phyloP scores from a whole-genome alignment of 352 stramenopile genomes.

The Phytopythium montanum region DNA sequence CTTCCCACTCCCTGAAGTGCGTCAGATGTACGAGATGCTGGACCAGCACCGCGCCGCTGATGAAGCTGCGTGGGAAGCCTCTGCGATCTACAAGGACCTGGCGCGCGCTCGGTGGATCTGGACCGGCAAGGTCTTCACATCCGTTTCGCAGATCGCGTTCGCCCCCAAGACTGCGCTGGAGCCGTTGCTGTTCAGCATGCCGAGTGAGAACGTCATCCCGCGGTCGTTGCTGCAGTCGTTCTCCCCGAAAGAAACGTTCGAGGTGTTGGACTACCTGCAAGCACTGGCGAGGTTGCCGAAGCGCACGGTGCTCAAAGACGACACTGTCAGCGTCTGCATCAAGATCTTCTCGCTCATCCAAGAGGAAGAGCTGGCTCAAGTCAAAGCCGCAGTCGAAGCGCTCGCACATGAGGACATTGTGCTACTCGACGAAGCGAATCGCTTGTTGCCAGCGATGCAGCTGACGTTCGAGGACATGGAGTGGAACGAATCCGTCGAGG shows the following conservation, averaged over 20 bases:
- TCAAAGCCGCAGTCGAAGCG: constrained; percentile 20
- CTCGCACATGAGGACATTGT: constrained; percentile 36
- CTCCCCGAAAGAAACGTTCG: constrained; percentile 47
- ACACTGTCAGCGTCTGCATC: constrained; percentile 29
- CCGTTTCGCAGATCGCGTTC: constrained; percentile 48
- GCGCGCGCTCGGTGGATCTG: constrained; percentile 57
- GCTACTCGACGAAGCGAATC: constrained; percentile 32
- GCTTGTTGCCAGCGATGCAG: constrained; percentile 25
- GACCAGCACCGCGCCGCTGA: constrained; percentile 29
- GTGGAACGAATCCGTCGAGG: constrained; percentile 60
- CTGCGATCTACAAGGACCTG: constrained; percentile 33
- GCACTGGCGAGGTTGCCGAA: constrained; percentile 41
- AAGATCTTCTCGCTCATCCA: constrained; percentile 49
- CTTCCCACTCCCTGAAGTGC: constrained; percentile 43
- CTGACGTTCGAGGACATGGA: constrained; percentile 76
- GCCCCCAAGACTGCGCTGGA: constrained; percentile 39
- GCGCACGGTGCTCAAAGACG: constrained; percentile 18
- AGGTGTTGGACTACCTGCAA: constrained; percentile 48
- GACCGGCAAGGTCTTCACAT: constrained; percentile 57
- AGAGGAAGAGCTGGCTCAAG: constrained; percentile 15
- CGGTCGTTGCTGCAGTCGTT: constrained; percentile 54
- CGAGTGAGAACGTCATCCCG: constrained; percentile 54
- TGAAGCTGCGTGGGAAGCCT: constrained; percentile 23
- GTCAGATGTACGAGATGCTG: constrained; percentile 52
- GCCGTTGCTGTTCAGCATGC: constrained; percentile 56